These are phyloP conservation scores for Baudoinia panamericana DNA, from an alignment of 495 filamentous ascomycete genomes.

Conservation along the genomic window DNA sequence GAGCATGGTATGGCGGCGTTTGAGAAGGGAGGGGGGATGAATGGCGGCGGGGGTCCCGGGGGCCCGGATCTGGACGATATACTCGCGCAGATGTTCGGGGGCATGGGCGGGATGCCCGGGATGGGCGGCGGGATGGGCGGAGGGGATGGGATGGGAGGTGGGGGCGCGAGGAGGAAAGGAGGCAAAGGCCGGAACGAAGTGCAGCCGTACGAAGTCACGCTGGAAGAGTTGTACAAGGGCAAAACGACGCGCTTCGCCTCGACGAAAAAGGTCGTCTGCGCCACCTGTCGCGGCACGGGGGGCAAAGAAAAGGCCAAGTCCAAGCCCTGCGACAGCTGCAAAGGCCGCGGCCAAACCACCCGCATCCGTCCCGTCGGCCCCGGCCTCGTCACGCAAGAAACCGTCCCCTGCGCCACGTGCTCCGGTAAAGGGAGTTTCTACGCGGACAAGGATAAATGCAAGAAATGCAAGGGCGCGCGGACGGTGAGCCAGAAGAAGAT, in stretches of 20 bases:
- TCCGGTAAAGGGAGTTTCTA: conserved; percentile 68
- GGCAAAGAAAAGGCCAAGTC: conserved; percentile 86
- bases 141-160: conserved; percentile 38
- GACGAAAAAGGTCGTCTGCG: conserved; percentile 83
- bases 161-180: conserved; percentile 34
- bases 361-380: conserved; percentile 65
- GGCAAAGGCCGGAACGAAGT: conserved; percentile 66
- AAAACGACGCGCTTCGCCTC: conserved; percentile 93
- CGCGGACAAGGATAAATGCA: conserved; percentile 91
- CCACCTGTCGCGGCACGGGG: conserved; percentile 72
- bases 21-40: conserved; percentile 38
- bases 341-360: conserved; percentile 57
- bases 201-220: conserved; percentile 73
- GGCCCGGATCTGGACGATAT: conserved; percentile 83
- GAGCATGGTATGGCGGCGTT: conserved; percentile 93
- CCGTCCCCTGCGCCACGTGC: conserved; percentile 62
- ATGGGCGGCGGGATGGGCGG: conserved; percentile 62
- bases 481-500: conserved; percentile 76
- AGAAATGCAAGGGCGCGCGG: conserved; percentile 90
- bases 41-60: conserved; percentile 37
- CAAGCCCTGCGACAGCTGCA: conserved; percentile 70
- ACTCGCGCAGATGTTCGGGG: conserved; percentile 82
- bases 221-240: conserved; percentile 95
- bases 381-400: conserved; percentile 63
- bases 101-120: conserved; percentile 40